Base-by-base conservation (phyloP, 345 rosid species). In the Carallia brachiata region DNA sequence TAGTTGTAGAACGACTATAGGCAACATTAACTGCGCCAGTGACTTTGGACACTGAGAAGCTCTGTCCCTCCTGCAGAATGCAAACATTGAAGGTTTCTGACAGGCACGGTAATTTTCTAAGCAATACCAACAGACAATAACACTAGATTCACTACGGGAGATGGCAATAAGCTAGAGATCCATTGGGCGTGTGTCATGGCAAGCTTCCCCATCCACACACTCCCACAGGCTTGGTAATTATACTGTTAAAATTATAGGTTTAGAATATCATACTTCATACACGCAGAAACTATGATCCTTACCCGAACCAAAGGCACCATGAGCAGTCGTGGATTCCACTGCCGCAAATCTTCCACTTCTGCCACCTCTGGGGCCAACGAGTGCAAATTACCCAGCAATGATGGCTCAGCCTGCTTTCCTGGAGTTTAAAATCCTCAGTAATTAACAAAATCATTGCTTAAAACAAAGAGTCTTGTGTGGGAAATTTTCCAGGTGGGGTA, bases 251-350 rank as follows among this genome's bases (percentile, higher is more conserved):
- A 62, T 3, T 13, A 60, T 15, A 47, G 36, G 34, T 47, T 47
- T 17, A 9, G 10, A 72, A 18, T 2, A 15, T 57, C 36, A 7
- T 58, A 2, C 9, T 44, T 6, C 27, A 52, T 40, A 27, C 16
- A 62, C 53, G 52, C 40, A 65, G 34, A 53, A 53, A 55, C 31
- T 18, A 7, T 47, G 34, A 70, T 19, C 16, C 50, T 39, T 84
- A 87, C 92, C 92, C 73, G 83, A 75, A 18, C 77, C 79, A 61
- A 87, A 67, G 55, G 86, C 90, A 76, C 97, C 93, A 64, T 86
- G 91, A 74, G 89, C 63, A 74, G 68, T 78, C 89, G 86, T 69
- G 55, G 88, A 77, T 77, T 95, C 88, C 63, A 92, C 83, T 0
- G 89, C 82, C 71, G 90, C 61, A 71, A 39, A 77, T 94, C 97